These are phyloP conservation scores for Paramecium sonneborni DNA, from an alignment of 73 alveolate species.

Conservation along the genomic window DNA sequence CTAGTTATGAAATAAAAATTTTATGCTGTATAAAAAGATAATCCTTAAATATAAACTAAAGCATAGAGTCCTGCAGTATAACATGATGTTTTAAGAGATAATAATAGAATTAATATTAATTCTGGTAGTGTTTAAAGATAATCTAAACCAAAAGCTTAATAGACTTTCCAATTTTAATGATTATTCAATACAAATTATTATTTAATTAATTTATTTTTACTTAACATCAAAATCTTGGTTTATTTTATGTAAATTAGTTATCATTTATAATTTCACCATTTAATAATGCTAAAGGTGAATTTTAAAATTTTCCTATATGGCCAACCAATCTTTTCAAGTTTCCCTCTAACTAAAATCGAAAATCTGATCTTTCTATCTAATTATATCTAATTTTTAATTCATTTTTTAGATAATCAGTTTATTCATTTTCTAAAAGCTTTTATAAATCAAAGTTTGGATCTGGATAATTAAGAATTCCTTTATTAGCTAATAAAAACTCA, in stretches of 20 bases:
- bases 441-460: background rate
- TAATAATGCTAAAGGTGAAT: conserved; percentile 4
- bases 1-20: conserved; percentile 36
- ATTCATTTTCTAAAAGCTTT: background rate
- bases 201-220: background rate
- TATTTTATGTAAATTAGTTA: background rate
- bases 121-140: conserved; percentile 35
- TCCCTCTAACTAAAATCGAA: background rate
- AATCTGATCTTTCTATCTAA: background rate
- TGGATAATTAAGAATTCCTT: background rate
- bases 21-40: background rate
- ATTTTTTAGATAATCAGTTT: background rate
- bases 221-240: background rate
- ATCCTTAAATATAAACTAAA: background rate
- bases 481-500: background rate
- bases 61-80: conserved; percentile 39
- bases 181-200: background rate
- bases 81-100: conserved; percentile 21
- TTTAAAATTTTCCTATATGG: background rate
- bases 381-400: background rate
- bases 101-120: background rate
- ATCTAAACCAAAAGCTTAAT: background rate
- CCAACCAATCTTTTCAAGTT: background rate
- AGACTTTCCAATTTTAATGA: conserved; percentile 33
- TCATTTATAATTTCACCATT: background rate